Evolutionary conservation across 495 filamentous ascomycete species (phyloP).

Genomic region (Aspergillus campestris): DNA sequence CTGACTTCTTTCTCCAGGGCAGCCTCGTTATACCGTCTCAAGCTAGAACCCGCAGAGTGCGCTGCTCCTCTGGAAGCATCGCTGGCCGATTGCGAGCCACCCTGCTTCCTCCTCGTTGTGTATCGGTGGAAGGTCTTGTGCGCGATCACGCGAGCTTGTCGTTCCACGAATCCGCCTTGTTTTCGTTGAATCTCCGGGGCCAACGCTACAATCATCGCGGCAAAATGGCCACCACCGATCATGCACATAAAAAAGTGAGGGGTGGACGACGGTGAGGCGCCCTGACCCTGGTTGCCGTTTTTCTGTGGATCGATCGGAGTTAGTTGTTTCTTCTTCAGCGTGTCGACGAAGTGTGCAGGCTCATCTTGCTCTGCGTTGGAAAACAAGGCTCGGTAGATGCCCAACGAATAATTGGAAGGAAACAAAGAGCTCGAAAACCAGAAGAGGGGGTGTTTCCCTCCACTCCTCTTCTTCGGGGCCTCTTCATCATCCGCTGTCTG

Average conservation of each 20-base stretch:
- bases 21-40: slow-evolving; percentile 90
- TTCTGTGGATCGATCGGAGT: slow-evolving; percentile 47
- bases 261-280: slow-evolving; percentile 45
- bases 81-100: slow-evolving; percentile 87
- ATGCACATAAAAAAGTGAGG: slow-evolving; percentile 94
- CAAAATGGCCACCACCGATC: slow-evolving; percentile 97
- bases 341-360: slow-evolving; percentile 48
- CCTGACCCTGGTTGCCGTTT: slow-evolving; percentile 37
- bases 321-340: slow-evolving; percentile 66
- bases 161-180: slow-evolving; percentile 59
- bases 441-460: slow-evolving; percentile 65
- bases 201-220: slow-evolving; percentile 87
- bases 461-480: slow-evolving; percentile 38
- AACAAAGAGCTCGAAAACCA: slow-evolving; percentile 77
- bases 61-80: slow-evolving; percentile 85
- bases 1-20: slow-evolving; percentile 79
- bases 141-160: slow-evolving; percentile 76
- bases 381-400: slow-evolving; percentile 81
- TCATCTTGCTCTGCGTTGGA: slow-evolving; percentile 61
- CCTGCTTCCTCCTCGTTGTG: slow-evolving; percentile 91
- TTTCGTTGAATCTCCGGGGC: slow-evolving; percentile 70
- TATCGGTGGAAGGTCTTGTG: slow-evolving; percentile 98
- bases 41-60: slow-evolving; percentile 82
- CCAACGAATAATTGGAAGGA: slow-evolving; percentile 70
- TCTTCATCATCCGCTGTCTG: slow-evolving; percentile 44